Conservation (phyloP, 2,329 filamentous ascomycete species). For the Emmonsiellopsis sp. region DNA sequence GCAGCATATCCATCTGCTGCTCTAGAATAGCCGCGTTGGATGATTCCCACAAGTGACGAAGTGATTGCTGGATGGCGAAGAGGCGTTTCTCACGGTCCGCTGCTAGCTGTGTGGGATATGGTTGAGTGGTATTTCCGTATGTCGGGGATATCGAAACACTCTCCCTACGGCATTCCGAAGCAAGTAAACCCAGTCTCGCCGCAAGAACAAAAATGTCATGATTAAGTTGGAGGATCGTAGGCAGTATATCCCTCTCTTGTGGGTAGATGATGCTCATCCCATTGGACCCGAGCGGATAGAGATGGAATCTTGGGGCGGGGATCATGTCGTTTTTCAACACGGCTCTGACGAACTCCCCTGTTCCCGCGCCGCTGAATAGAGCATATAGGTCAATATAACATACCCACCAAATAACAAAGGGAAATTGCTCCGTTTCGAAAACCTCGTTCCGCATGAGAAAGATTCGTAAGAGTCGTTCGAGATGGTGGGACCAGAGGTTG, state of each 20-base stretch:
- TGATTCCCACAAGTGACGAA: slow-evolving; percentile 31
- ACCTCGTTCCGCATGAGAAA: slow-evolving; percentile 39
- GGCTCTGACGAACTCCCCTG: slow-evolving; percentile 41
- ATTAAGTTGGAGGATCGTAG: slow-evolving; percentile 36
- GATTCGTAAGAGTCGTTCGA: slow-evolving; percentile 44
- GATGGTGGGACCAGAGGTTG: slow-evolving; percentile 47
- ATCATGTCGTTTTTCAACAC: slow-evolving; percentile 41
- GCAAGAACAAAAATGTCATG: slow-evolving; percentile 38
- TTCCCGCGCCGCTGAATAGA: slow-evolving; percentile 43
- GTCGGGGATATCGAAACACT: slow-evolving; percentile 10
- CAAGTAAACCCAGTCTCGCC: slow-evolving; percentile 36
- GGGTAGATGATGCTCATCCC: slow-evolving; percentile 26
- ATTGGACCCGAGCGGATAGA: slow-evolving; percentile 27
- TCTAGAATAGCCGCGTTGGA: slow-evolving; percentile 27
- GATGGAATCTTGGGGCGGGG: slow-evolving; percentile 31
- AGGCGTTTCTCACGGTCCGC: slow-evolving; percentile 24
- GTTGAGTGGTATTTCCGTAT: background rate
- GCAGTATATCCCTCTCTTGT: slow-evolving; percentile 29
- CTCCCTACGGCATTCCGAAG: slow-evolving; percentile 31
- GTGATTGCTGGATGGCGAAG: slow-evolving; percentile 27
- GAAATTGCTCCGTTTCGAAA: slow-evolving; percentile 38
- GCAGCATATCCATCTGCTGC: slow-evolving; percentile 28
- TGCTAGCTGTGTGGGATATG: slow-evolving; percentile 12
- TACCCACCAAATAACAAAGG: slow-evolving; percentile 47
- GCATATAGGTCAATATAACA: slow-evolving; percentile 49